phyloP scores from a whole-genome alignment of 139 green algal genomes.

The Coelastrella sp. region DNA sequence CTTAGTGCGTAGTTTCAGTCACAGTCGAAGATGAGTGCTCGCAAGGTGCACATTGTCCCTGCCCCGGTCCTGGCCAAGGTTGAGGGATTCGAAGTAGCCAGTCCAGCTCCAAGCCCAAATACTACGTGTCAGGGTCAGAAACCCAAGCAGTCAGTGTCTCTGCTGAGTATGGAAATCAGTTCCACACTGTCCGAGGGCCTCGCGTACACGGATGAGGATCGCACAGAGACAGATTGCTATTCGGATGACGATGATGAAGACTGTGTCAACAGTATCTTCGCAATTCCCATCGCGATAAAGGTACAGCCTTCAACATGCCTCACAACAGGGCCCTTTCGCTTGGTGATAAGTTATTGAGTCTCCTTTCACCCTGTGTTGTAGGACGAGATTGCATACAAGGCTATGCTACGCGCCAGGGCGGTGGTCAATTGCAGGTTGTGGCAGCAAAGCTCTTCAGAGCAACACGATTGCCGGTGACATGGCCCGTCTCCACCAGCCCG shows the following conservation, averaged over 20 bases:
- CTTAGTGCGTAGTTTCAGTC: too few species aligned
- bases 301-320: too few species aligned
- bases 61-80: neutral
- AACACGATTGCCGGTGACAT: neutral
- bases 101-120: neutral
- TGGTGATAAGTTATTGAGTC: too few species aligned
- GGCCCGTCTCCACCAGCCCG: neutral
- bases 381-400: constrained; percentile 14
- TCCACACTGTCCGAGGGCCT: neutral
- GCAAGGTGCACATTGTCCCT: neutral
- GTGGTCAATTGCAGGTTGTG: constrained; percentile 17
- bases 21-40: constrained; percentile 2
- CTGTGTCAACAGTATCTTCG: neutral
- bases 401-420: constrained; percentile 7
- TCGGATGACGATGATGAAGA: constrained; percentile 8
- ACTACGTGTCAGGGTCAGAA: neutral
- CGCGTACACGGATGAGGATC: neutral
- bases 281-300: neutral
- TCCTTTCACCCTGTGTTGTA: neutral
- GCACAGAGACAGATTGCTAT: neutral
- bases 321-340: too few species aligned
- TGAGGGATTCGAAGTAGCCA: neutral
- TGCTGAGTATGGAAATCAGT: neutral
- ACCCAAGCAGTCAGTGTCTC: neutral
- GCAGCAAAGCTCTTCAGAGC: neutral